A percentile compares a stretch with the other conserved stretches of the same genome.
Evolutionary conservation across 768 basidiomycete genomes (phyloP).

Genomic region (Dioszegia hungarica): DNA sequence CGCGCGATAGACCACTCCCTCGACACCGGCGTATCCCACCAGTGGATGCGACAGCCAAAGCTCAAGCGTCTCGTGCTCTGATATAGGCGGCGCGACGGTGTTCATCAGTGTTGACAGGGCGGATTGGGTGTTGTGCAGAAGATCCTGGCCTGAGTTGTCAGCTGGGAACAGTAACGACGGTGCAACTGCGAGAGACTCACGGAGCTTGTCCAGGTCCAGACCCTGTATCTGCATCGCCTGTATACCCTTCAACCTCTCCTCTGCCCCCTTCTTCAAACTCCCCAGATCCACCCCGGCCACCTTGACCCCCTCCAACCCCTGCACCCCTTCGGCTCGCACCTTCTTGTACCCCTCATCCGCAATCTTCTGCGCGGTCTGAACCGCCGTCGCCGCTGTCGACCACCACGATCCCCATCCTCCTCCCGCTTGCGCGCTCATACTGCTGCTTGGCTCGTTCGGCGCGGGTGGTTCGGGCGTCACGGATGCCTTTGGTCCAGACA

Average conservation of each 20-base stretch:
- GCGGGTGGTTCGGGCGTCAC: background rate
- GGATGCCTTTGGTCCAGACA: background rate
- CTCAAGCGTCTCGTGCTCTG: constrained; percentile 95
- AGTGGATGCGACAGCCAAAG: constrained; percentile 95
- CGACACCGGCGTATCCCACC: constrained; percentile 92
- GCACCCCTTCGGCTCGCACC: constrained; percentile 55
- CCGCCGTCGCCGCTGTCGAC: constrained; percentile 75
- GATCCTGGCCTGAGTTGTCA: constrained; percentile 67
- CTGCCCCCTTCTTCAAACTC: constrained; percentile 34
- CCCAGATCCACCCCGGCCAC: constrained; percentile 45
- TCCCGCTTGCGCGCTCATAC: constrained; percentile 48
- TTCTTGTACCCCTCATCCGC: constrained; percentile 93
- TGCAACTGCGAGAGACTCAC: constrained; percentile 55
- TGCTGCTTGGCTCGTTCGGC: constrained; percentile 29
- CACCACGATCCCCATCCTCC: constrained; percentile 80
- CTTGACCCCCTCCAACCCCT: constrained; percentile 25
- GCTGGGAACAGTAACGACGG: background rate
- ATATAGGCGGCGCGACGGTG: constrained; percentile 95
- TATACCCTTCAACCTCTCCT: constrained; percentile 49
- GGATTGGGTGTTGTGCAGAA: constrained; percentile 78
- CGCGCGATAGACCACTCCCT: constrained; percentile 85
- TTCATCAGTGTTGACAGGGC: constrained; percentile 88
- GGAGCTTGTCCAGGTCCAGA: constrained; percentile 79
- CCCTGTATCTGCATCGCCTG: constrained; percentile 57
- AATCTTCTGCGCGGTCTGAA: constrained; percentile 78